phyloP scores from a whole-genome alignment of 148 eudicot species.

The Bassia scoparia region DNA sequence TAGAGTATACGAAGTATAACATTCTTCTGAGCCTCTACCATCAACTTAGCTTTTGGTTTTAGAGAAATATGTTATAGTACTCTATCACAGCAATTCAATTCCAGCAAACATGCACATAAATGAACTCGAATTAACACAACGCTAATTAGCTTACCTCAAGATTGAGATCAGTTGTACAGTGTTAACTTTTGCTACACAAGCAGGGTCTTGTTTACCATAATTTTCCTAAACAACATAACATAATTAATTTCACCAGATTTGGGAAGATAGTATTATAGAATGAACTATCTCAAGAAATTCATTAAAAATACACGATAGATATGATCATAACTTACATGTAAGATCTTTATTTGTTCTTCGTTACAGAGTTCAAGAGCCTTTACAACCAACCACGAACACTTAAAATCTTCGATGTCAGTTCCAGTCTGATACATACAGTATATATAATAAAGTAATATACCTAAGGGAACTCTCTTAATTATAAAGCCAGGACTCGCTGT shows the following conservation, averaged over 20 bases:
- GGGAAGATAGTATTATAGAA: neutral
- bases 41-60: too few species aligned
- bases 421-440: conserved; percentile 48
- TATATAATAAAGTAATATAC: too few species aligned
- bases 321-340: conserved; percentile 40
- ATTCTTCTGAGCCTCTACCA: too few species aligned
- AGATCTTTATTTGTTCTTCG: conserved; percentile 59
- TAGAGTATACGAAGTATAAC: too few species aligned
- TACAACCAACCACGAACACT: conserved; percentile 86
- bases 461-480: neutral
- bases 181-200: conserved; percentile 70
- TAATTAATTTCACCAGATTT: neutral
- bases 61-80: too few species aligned
- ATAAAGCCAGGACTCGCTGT: conserved; percentile 5
- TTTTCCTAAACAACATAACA: conserved; percentile 50
- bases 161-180: conserved; percentile 56
- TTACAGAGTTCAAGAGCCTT: conserved; percentile 65
- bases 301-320: neutral
- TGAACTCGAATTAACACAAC: neutral
- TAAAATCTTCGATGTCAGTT: conserved; percentile 74
- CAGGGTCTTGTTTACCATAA: conserved; percentile 70
- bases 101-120: too few species aligned
- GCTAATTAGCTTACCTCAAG: conserved; percentile 45
- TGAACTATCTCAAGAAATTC: too few species aligned
- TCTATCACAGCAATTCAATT: neutral